Percentiles rank a stretch among this genome's conserved stretches.
phyloP scores from a whole-genome alignment of 2,329 filamentous ascomycete species.

The Sarocladium strictum region DNA sequence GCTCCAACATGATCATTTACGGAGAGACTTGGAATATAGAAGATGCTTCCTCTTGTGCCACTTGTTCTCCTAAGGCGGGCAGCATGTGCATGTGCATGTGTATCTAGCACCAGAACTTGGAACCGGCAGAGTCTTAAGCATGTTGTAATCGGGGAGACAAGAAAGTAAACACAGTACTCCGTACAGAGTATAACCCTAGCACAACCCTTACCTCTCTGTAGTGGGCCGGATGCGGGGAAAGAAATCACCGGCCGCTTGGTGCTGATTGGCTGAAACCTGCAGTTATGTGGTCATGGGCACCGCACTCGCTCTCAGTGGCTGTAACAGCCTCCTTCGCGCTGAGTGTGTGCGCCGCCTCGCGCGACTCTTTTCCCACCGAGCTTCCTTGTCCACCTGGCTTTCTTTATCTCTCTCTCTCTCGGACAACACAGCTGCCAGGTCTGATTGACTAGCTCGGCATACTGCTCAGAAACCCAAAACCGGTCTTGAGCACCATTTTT shows the following conservation, averaged over 20 bases:
- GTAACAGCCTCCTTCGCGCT: not conserved
- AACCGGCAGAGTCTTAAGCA: no score
- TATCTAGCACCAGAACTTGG: no score
- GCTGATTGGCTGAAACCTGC: conserved; percentile 1
- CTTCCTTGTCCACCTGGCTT: not conserved
- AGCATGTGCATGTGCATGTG: no score
- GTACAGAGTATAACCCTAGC: not conserved
- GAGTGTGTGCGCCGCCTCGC: not conserved
- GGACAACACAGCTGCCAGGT: not conserved
- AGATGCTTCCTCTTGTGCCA: no score
- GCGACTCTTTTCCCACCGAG: conserved; percentile 8
- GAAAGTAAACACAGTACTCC: no score
- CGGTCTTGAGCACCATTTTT: not conserved
- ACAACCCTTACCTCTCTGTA: not conserved
- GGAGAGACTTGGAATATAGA: no score
- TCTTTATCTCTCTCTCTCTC: not conserved
- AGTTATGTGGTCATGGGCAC: conserved; percentile 5
- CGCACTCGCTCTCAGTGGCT: not conserved
- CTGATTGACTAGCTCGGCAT: not conserved
- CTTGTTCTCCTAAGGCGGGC: no score
- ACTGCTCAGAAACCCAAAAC: not conserved
- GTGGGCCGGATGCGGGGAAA: conserved; percentile 1
- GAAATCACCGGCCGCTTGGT: not conserved
- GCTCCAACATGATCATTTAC: no score
- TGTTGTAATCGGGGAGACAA: no score